Evolutionary conservation across 2,329 filamentous ascomycete species (phyloP), one percentile per base, ranked within the genome.

Genomic region (Grosmannia huntii): DNA sequence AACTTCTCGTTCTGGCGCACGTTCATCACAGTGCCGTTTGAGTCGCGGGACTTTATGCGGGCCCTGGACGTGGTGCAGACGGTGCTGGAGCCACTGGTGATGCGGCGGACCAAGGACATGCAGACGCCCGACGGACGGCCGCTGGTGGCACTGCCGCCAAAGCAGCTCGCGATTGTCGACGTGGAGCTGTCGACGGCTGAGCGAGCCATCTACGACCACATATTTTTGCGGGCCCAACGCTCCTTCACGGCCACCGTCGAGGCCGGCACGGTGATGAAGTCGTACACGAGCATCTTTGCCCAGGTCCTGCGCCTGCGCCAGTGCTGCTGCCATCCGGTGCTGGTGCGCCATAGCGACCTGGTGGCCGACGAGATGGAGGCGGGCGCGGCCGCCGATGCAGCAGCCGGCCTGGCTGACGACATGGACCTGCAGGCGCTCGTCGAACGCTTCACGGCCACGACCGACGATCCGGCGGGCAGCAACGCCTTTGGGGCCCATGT

Each of bases 1-100:
- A 97, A 97, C 69, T 99, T 99, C 70, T 96, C 91, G 0, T 99
- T 96, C 73, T 99, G 94, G 94, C 91, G 91, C 68, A 97, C 94
- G 0, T 99, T 99, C 69, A 97, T 99, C 67, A 99, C 94, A 0
- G 86, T 95, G 1, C 94, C 94, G 0, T 99, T 99, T 63, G 94
- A 99, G 70, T 92, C 90, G 0, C 94, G 94, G 64, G 88, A 99
- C 62, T 96, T 95, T 68, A 83, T 96, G 64, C 85, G 91, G 5
- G 94, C 94, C 0, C 77, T 99, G 9, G 94, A 97, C 68, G 94
- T 99, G 2, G 94, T 99, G 1, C 94, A 99, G 69, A 99, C 92
- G 0, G 92, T 99, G 0, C 74, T 99, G 5, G 94, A 99, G 68
- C 94, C 94, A 9, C 75, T 99, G n/a, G 94, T 99, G 10, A 84